Percentiles rank a stretch among this genome's conserved stretches.
Conservation (phyloP, 306 rosid species). For the Cucumis melo region DNA sequence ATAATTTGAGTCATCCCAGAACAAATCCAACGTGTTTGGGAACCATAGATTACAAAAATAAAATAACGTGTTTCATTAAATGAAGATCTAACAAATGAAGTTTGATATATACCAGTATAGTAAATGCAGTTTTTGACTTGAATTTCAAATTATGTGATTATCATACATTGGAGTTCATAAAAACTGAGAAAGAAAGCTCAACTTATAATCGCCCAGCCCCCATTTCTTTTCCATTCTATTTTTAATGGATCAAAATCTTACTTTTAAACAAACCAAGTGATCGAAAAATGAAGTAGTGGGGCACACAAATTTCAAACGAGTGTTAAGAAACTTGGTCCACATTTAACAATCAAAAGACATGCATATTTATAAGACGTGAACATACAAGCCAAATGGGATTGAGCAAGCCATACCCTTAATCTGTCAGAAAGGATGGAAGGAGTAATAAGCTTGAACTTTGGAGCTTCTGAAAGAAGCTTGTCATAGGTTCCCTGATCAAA, state of each 20-base stretch:
- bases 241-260: neutral
- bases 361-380: neutral
- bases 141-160: neutral
- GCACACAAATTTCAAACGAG: neutral
- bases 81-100: neutral
- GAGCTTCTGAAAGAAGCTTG: conserved; percentile 15
- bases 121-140: neutral
- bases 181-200: neutral
- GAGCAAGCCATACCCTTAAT: conserved; percentile 8
- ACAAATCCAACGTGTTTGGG: neutral
- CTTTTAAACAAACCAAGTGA: neutral
- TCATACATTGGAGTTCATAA: neutral
- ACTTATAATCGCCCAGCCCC: neutral
- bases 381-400: neutral
- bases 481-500: conserved; percentile 17
- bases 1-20: neutral
- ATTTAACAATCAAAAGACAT: neutral
- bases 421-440: conserved; percentile 16
- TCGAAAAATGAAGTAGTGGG: neutral
- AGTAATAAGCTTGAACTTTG: conserved; percentile 16
- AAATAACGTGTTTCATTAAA: neutral
- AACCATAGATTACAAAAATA: neutral
- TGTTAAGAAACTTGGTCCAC: neutral
- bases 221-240: neutral
- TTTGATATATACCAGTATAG: neutral